Evolutionary conservation across 2,329 filamentous ascomycete genomes (phyloP).

Genomic region (Penicillium frequentans): DNA sequence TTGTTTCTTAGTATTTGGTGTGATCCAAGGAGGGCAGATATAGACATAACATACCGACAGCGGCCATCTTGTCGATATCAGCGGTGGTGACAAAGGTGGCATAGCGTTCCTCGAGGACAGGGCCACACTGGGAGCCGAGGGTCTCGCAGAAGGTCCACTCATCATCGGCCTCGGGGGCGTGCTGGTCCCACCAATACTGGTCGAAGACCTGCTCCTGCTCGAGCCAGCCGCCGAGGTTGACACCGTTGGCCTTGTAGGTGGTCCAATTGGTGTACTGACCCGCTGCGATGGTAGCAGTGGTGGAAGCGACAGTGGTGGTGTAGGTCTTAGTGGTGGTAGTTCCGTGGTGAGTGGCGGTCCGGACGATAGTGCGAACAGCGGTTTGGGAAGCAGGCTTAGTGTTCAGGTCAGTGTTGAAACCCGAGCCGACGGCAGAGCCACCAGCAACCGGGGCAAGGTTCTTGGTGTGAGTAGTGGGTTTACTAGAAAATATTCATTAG

Average conservation of each 20-base stretch:
- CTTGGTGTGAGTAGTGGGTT: background rate
- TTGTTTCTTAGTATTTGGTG: background rate
- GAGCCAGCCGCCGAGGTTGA: constrained; percentile 25
- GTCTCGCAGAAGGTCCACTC: constrained; percentile 19
- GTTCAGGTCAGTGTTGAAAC: background rate
- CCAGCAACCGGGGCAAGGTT: background rate
- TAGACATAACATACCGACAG: background rate
- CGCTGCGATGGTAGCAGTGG: background rate
- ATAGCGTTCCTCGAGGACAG: constrained; percentile 7
- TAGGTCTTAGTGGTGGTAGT: background rate
- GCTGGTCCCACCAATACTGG: constrained; percentile 15
- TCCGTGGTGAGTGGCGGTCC: background rate
- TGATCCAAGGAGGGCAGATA: background rate
- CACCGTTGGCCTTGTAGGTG: constrained; percentile 19
- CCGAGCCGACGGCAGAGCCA: background rate
- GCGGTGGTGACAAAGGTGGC: constrained; percentile 6
- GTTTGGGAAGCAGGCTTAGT: constrained; percentile 1
- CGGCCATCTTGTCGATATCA: constrained; percentile 7
- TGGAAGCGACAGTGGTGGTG: background rate
- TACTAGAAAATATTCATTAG: background rate
- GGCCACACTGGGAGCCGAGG: constrained; percentile 4
- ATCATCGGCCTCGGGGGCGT: constrained; percentile 15
- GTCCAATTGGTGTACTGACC: constrained; percentile 18
- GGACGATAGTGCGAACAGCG: background rate
- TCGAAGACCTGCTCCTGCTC: constrained; percentile 21